Base-by-base conservation (phyloP, 805 yeast species). In the Yamadazyma sp. region DNA sequence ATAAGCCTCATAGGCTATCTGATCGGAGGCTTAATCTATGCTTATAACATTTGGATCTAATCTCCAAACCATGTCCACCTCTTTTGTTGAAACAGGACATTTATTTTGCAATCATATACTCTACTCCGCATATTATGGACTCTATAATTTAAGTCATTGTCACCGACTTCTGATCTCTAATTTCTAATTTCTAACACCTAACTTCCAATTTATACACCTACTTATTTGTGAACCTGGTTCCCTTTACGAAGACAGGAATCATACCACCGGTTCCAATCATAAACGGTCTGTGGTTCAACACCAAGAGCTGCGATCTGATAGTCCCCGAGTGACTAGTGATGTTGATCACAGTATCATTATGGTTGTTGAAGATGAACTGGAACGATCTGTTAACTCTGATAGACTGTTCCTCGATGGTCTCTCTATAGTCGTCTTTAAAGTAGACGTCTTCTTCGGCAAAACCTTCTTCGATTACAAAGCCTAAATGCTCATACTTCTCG, bases 211-310 rank as follows among this genome's bases (percentile, higher is more conserved):
- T n/a, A n/a, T n/a, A n/a, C n/a, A n/a, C n/a, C n/a, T n/a, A n/a
- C n/a, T n/a, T n/a, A n/a, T n/a, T n/a, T n/a, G n/a, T n/a, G n/a
- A n/a, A 21, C 32, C 21, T 57, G 6, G 61, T 59, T 11, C 59
- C 78, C 48, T 69, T 70, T 1, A 77, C 75, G 32, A 77, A 63
- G 5, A 77, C 70, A 1, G 82, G 80, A 25, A 76, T 66, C 70
- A 77, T 71, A 8, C 77, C 80, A 6, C 82, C 82, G 1, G 82
- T 74, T 8, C 68, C 70, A 20, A 77, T 60, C 5, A 71, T 60
- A 48, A 75, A 75, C 13, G 59, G 54, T 28, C 78, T 55, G 50
- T 76, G 82, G 15, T 66, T 66, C 38, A 73, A 52, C 2, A 68
- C 80, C 44, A 64, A 46, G 35, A 76, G 56, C 40, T 75, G 71